Conservation (phyloP, 345 rosid species). For the Geranium rotundifolium region DNA sequence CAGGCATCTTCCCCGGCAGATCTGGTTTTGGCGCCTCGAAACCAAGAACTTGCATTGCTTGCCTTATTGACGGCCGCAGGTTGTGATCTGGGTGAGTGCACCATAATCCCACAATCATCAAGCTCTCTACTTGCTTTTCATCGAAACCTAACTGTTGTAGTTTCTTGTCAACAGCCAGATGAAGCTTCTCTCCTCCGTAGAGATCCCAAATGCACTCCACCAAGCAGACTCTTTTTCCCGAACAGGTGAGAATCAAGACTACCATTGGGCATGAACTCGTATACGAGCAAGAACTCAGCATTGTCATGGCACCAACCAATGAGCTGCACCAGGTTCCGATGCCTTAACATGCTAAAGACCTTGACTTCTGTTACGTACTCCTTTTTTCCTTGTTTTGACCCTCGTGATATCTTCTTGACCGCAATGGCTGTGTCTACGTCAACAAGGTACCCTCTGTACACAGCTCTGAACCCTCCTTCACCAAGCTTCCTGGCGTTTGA, state of each 20-base stretch:
- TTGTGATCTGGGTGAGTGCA: constrained; percentile 8
- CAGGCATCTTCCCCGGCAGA: constrained; percentile 3
- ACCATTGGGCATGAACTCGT: constrained; percentile 4
- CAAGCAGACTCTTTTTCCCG: not conserved
- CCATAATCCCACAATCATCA: constrained; percentile 11
- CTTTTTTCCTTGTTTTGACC: not conserved
- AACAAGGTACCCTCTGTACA: constrained; percentile 8
- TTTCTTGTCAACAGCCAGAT: constrained; percentile 4
- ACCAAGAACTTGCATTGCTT: constrained; percentile 2
- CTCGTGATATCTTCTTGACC: constrained; percentile 11
- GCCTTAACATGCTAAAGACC: not conserved
- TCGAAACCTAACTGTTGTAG: not conserved
- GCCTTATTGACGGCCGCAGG: constrained; percentile 3
- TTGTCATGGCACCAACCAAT: constrained; percentile 2
- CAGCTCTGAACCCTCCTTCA: constrained; percentile 11
- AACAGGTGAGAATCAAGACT: not conserved
- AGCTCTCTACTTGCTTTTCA: constrained; percentile 4
- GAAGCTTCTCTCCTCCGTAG: constrained; percentile 3
- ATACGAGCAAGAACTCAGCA: not conserved
- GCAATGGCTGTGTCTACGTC: constrained; percentile 1
- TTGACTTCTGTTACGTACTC: constrained; percentile 1
- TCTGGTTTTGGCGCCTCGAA: constrained; percentile 5
- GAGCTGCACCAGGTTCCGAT: not conserved
- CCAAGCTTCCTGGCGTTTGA: constrained; percentile 10
- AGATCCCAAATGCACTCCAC: constrained; percentile 8